phyloP scores from a whole-genome alignment of 345 rosid species.

The Murraya paniculata region DNA sequence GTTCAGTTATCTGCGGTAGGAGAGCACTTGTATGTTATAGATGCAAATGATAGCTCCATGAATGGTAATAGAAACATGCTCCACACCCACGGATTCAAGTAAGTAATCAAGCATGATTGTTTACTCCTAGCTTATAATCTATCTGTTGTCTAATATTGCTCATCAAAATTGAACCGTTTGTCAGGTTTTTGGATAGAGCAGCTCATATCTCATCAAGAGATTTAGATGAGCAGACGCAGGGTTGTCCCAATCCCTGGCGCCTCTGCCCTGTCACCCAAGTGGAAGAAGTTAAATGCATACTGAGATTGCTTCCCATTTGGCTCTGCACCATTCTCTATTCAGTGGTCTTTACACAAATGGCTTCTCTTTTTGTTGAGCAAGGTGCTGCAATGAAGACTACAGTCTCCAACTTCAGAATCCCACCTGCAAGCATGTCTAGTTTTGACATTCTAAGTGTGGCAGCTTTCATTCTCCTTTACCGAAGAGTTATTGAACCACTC shows the following conservation, averaged over 20 bases:
- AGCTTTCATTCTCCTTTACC: constrained; percentile 75
- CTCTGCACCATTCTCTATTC: constrained; percentile 96
- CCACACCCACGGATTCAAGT: constrained; percentile 88
- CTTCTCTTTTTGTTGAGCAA: constrained; percentile 97
- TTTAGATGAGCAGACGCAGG: constrained; percentile 58
- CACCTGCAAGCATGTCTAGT: constrained; percentile 98
- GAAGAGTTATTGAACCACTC: constrained; percentile 79
- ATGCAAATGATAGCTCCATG: constrained; percentile 37
- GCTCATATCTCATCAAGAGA: constrained; percentile 69
- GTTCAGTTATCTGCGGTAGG: constrained; percentile 38
- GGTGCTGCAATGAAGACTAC: constrained; percentile 97
- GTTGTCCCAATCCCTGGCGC: constrained; percentile 54
- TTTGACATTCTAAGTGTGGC: constrained; percentile 95
- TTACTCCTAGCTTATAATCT: neutral
- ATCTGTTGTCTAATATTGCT: neutral
- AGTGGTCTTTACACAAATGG: constrained; percentile 98
- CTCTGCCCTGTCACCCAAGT: constrained; percentile 93
- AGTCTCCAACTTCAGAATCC: constrained; percentile 67
- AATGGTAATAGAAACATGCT: constrained; percentile 69
- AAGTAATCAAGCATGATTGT: constrained; percentile 17
- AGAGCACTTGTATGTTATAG: constrained; percentile 44
- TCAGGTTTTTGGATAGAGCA: constrained; percentile 91
- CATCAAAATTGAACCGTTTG: constrained; percentile 1
- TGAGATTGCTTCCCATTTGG: constrained; percentile 93
- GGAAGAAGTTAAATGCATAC: constrained; percentile 96